Percentiles rank a stretch among this genome's conserved stretches.
Conservation (phyloP, 148 eudicot genomes). For the Tetragonia tetragonoides region DNA sequence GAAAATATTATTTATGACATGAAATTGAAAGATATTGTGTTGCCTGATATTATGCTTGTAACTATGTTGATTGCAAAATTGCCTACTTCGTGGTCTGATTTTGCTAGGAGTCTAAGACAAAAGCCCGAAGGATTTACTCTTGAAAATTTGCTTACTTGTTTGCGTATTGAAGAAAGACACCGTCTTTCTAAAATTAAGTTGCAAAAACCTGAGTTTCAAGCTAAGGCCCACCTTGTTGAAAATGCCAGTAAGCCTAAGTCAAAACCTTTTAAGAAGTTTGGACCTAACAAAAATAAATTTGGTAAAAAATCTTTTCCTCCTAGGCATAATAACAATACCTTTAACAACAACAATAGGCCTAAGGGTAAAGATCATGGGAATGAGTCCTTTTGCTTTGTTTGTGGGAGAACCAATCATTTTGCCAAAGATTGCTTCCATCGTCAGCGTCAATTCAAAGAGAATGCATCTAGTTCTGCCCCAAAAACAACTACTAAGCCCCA, state of each 20-base stretch:
- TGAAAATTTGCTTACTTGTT: neutral
- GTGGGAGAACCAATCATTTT: constrained; percentile 7
- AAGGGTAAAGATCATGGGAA: constrained; percentile 2
- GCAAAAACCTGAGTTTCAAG: neutral
- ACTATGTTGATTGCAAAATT: neutral
- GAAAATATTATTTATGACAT: neutral
- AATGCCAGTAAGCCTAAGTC: neutral
- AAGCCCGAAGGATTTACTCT: neutral
- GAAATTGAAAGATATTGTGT: neutral
- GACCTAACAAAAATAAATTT: neutral
- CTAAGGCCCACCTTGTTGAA: neutral
- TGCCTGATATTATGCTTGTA: neutral
- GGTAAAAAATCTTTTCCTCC: neutral
- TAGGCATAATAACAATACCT: neutral
- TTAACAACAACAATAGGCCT: neutral
- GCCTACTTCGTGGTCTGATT: neutral
- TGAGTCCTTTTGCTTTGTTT: neutral
- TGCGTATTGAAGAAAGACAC: constrained; percentile 7
- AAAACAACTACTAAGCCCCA: neutral
- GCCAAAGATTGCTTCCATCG: neutral
- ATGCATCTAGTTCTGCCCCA: neutral
- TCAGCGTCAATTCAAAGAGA: neutral
- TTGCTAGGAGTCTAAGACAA: neutral
- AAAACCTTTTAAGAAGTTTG: neutral
- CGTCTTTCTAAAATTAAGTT: neutral